These are phyloP conservation scores for Apiospora koreana DNA, from an alignment of 2,329 filamentous ascomycete species.

Conservation along the genomic window DNA sequence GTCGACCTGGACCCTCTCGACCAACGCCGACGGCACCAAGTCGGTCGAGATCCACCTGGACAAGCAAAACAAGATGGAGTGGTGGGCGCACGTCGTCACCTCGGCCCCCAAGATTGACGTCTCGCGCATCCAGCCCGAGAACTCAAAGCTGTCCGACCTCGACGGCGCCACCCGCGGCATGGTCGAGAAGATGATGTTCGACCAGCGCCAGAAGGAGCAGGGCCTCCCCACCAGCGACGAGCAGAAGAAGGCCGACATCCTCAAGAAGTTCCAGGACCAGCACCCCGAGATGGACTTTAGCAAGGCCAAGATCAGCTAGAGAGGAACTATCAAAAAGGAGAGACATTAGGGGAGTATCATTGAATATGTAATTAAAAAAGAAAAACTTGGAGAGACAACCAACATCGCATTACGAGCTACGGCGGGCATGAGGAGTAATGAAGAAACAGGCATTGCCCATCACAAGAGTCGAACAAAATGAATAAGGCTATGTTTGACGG, in stretches of 20 bases:
- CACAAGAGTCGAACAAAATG: background rate
- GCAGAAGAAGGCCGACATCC: conserved; percentile 89
- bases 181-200: conserved; percentile 99
- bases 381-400: background rate
- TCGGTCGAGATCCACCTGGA: conserved; percentile 82
- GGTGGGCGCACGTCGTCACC: conserved; percentile 94
- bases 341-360: background rate
- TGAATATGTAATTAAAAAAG: background rate
- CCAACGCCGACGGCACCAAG: conserved; percentile 68
- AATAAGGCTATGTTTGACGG: background rate
- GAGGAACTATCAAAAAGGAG: background rate
- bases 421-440: background rate
- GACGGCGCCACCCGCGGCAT: conserved; percentile 93
- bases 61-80: conserved; percentile 96
- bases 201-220: conserved; percentile 94
- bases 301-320: conserved; percentile 65
- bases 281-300: conserved; percentile 73
- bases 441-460: background rate
- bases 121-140: conserved; percentile 91
- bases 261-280: conserved; percentile 89
- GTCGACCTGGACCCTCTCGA: conserved; percentile 88
- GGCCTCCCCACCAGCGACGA: conserved; percentile 90
- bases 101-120: conserved; percentile 90
- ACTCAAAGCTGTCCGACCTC: conserved; percentile 85
- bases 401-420: conserved; percentile 14